These are phyloP conservation scores for Phylloporus sp. DNA, from an alignment of 768 basidiomycete genomes.

Conservation along the genomic window DNA sequence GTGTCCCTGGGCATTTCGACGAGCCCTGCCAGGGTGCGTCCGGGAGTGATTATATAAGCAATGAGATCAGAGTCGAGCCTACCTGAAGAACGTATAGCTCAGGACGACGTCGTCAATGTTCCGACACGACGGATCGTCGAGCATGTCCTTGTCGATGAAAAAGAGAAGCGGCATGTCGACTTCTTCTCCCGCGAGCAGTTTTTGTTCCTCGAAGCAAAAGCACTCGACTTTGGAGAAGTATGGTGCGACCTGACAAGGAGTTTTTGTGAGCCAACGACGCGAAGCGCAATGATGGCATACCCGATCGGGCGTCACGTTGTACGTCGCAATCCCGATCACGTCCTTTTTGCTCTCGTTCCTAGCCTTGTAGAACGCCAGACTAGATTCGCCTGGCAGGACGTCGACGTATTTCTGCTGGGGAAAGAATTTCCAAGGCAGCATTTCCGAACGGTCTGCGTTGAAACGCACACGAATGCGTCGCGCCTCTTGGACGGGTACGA, in stretches of 20 bases:
- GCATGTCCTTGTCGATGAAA: constrained; percentile 96
- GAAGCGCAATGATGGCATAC: constrained; percentile 41
- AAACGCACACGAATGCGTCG: constrained; percentile 89
- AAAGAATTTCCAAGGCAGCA: constrained; percentile 88
- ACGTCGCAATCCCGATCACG: constrained; percentile 97
- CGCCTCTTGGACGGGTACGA: constrained; percentile 66
- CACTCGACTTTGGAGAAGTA: constrained; percentile 99
- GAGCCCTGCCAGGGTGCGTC: constrained; percentile 65
- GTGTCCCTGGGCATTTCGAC: constrained; percentile 79
- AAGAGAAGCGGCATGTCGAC: constrained; percentile 98
- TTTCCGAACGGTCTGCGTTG: constrained; percentile 87
- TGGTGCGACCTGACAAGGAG: constrained; percentile 74
- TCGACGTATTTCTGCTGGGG: constrained; percentile 87
- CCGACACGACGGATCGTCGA: constrained; percentile 86
- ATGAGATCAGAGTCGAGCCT: background rate
- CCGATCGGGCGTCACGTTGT: constrained; percentile 97
- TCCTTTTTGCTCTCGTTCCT: constrained; percentile 81
- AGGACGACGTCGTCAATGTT: constrained; percentile 88
- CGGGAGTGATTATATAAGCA: background rate
- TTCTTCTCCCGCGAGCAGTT: constrained; percentile 89
- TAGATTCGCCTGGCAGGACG: constrained; percentile 93
- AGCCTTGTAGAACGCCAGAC: constrained; percentile 93
- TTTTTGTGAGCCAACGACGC: too few species aligned
- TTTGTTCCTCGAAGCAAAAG: constrained; percentile 99
- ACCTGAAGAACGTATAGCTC: constrained; percentile 98